Evolutionary conservation across 2,329 filamentous ascomycete species (phyloP), one percentile per base, ranked within the genome.

Genomic region (Proliferodiscus dingleyae): DNA sequence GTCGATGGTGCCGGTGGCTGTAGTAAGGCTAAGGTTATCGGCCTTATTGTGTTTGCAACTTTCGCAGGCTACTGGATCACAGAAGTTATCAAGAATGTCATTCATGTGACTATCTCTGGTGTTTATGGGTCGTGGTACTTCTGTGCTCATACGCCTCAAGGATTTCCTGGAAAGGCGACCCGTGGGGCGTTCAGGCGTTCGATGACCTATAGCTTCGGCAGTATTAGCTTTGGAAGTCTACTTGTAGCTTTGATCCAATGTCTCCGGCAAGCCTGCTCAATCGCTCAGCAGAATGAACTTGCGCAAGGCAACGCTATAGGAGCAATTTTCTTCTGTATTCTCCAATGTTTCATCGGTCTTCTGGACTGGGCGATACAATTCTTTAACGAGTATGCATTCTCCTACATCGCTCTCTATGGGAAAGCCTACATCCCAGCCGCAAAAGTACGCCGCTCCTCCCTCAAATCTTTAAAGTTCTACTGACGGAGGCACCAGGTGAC

Each of bases 61-160:
- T 96, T 97, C 60, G 84, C 89, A 43, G 87, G 83, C 68, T 96
- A 94, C 69, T 97, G 91, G 91, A 83, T 95, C 53, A 85, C 87
- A 2, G 91, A 97, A 64, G 91, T 86, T 77, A 71, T 96, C 57
- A 96, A 96, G 71, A 95, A 95, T 67, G 89, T 87, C 0, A 87
- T 95, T 37, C 89, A 97, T 63, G 85, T 85, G 2, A 89, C 82
- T 19, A 85, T 95, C 47, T 86, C 89, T 0, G 90, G 91, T 0
- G 83, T 95, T 0, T 96, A 95, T 58, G 90, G 89, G 1, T 85
- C 85, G 0, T 97, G 91, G 91, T 97, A 95, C 70, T 96, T 95
- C 64, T 85, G 79, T 54, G 68, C 73, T 6, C 69, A 76, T 22
- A 76, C 78, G 45, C 68, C 78, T 0, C 68, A 74, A 46, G 77